Base-by-base conservation (phyloP, 495 filamentous ascomycete species). In the Daldinia decipiens region DNA sequence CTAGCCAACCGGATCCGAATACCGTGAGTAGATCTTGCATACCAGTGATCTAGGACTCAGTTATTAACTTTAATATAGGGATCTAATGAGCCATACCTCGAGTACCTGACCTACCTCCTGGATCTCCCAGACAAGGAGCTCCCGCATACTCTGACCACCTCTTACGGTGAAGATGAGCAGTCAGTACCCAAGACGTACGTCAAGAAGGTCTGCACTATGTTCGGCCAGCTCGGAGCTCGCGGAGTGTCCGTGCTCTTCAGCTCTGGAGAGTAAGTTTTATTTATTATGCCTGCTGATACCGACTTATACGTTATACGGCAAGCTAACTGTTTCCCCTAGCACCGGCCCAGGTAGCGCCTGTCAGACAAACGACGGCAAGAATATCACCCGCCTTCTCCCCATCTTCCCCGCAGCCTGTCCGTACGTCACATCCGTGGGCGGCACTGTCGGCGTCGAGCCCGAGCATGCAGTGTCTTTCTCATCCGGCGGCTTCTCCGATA, bases 91-190 rank as follows among this genome's bases (percentile, higher is more conserved):
- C 92, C 92, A 0, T 96, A 92, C 74, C 82, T 94, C 3, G 87
- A 90, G 3, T 92, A 89, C 73, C 82, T 93, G 24, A 83, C 87
- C 6, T 88, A 89, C 65, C 73, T 85, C 19, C 59, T 82, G 7
- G 62, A 67, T 11, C 75, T 86, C 0, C 77, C 84, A 0, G 77
- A 80, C 65, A 32, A 61, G 11, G 81, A 88, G 5, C 84, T 95
- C 3, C 93, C 92, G 0, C 87, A 91, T 59, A 89, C 91, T 11
- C 84, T 97, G 58, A 89, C 90, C 36, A 93, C 88, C 50, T 93
- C 90, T 0, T 97, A 97, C 74, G 92, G 91, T 31, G 92, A 94
- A 67, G 87, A 93, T 54, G 93, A 97, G 77, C 80, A 94, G 80
- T 90, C 87, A 5, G 85, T 95, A 0, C 91, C 92, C 0, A 75